Evolutionary conservation across 371 early-diverging fungal species (phyloP).

Genomic region (Mucor saturninus): DNA sequence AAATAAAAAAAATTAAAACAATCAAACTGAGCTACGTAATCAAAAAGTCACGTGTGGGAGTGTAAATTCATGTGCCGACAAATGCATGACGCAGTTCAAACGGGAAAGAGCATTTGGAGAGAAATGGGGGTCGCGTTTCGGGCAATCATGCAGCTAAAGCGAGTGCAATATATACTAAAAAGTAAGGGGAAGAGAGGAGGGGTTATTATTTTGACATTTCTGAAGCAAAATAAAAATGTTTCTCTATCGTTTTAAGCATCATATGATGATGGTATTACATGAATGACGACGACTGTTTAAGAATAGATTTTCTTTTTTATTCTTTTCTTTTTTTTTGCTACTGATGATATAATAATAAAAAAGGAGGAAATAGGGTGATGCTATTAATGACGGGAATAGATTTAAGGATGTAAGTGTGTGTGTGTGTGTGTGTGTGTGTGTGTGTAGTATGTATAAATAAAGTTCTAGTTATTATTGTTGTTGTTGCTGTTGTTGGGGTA

Average conservation of each 20-base stretch:
- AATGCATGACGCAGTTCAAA: no score
- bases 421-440: neutral
- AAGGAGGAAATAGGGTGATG: neutral
- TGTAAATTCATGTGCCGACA: no score
- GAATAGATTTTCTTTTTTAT: neutral
- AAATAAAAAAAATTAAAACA: neutral
- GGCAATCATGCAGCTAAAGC: no score
- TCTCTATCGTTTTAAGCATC: neutral
- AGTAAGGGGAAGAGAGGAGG: neutral
- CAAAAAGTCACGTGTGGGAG: neutral
- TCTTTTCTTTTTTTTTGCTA: neutral
- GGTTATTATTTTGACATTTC: neutral
- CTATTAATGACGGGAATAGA: neutral
- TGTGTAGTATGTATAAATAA: neutral
- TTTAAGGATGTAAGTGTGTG: neutral
- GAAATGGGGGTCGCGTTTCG: neutral
- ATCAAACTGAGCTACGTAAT: constrained; percentile 13
- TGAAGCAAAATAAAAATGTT: neutral
- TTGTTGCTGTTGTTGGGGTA: neutral
- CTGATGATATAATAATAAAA: neutral
- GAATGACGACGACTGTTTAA: no score
- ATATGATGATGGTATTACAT: no score
- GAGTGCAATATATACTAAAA: neutral
- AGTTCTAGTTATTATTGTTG: neutral
- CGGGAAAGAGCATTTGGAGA: no score